These are phyloP conservation scores for Scutellaria barbata DNA, from an alignment of 257 asterid genomes.

Conservation along the genomic window DNA sequence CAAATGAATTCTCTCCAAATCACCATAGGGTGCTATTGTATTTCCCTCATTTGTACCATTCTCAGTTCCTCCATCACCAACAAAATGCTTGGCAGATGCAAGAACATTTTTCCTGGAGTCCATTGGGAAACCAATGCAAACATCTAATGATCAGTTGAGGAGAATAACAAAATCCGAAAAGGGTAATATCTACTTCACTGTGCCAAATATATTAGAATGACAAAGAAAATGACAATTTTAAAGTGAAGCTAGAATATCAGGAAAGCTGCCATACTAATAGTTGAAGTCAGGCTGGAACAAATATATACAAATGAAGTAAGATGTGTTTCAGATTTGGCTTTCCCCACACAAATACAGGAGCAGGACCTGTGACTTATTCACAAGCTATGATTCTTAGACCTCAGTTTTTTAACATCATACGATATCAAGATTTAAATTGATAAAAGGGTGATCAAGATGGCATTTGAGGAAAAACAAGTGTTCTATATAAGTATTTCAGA, in stretches of 20 bases:
- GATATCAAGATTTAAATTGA: neutral
- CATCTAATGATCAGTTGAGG: slow-evolving; percentile 25
- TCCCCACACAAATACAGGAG: slow-evolving; percentile 11
- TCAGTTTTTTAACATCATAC: slow-evolving; percentile 15
- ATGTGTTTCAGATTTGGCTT: slow-evolving; percentile 18
- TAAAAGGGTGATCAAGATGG: slow-evolving; percentile 8
- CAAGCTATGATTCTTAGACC: slow-evolving; percentile 18
- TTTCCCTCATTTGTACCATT: slow-evolving; percentile 88
- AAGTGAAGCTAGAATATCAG: slow-evolving; percentile 6
- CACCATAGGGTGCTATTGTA: slow-evolving; percentile 68
- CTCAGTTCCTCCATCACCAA: slow-evolving; percentile 94
- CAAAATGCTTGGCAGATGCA: slow-evolving; percentile 92
- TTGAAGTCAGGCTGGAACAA: slow-evolving; percentile 20
- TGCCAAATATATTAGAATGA: slow-evolving; percentile 18
- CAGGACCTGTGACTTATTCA: neutral
- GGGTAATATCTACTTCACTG: slow-evolving; percentile 9
- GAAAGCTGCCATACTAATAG: neutral
- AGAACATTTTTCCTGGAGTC: slow-evolving; percentile 73
- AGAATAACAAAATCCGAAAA: slow-evolving; percentile 23
- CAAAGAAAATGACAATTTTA: slow-evolving; percentile 18
- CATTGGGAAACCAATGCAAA: slow-evolving; percentile 28
- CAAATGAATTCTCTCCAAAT: slow-evolving; percentile 78
- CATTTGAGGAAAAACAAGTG: slow-evolving; percentile 9
- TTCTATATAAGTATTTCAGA: neutral
- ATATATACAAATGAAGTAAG: slow-evolving; percentile 22